phyloP scores from a whole-genome alignment of 2,329 filamentous ascomycete genomes.

The Domatiomyces globalis region DNA sequence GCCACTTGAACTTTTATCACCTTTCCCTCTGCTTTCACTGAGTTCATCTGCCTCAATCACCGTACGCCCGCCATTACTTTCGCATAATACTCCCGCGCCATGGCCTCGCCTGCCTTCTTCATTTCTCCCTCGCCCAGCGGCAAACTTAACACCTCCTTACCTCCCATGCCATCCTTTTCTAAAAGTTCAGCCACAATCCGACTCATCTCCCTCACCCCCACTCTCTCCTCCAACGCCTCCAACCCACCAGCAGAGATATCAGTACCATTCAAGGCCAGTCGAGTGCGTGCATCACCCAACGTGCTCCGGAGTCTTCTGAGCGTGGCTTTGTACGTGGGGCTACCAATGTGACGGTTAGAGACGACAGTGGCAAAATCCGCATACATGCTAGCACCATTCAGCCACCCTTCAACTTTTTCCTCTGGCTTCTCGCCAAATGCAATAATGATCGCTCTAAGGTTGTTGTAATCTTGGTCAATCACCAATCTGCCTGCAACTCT shows the following conservation, averaged over 20 bases:
- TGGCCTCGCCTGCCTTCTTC: background rate
- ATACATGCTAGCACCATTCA: constrained; percentile 48
- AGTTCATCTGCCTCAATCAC: no score
- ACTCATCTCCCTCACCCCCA: constrained; percentile 72
- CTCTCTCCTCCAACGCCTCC: constrained; percentile 43
- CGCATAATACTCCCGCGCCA: background rate
- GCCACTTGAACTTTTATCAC: no score
- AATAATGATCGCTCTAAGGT: constrained; percentile 52
- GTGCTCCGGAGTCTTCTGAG: constrained; percentile 35
- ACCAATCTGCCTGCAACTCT: constrained; percentile 70
- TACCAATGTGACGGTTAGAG: constrained; percentile 22
- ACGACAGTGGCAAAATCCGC: constrained; percentile 23
- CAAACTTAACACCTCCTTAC: background rate
- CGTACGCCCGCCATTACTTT: background rate
- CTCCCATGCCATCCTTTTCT: constrained; percentile 2
- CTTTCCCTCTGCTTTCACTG: background rate
- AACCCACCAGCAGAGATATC: constrained; percentile 44
- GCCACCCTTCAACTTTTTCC: constrained; percentile 56
- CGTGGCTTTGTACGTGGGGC: constrained; percentile 28
- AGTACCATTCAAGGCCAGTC: constrained; percentile 29
- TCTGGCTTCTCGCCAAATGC: constrained; percentile 53
- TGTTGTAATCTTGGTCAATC: constrained; percentile 65
- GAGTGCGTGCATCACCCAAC: constrained; percentile 23
- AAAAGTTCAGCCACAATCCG: constrained; percentile 48
- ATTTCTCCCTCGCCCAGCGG: background rate